phyloP scores from a whole-genome alignment of 441 rosid genomes.

The Geranium incanum region DNA sequence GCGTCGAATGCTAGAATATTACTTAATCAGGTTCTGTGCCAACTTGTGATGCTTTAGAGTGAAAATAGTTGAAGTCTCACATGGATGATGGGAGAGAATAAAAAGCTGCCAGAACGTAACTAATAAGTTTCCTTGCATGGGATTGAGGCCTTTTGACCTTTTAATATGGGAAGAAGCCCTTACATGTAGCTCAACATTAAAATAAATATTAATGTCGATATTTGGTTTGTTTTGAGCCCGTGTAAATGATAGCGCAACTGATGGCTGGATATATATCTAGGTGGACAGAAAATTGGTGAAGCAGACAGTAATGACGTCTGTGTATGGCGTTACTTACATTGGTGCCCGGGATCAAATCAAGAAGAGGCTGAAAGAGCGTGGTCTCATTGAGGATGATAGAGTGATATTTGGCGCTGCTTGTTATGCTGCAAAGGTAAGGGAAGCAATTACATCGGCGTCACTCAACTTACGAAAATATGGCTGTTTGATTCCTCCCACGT shows the following conservation, averaged over 20 bases:
- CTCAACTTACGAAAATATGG: not conserved
- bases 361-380: slow-evolving; percentile 86
- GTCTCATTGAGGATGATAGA: slow-evolving; percentile 43
- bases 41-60: not conserved
- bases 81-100: not conserved
- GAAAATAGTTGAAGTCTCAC: not conserved
- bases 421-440: slow-evolving; percentile 86
- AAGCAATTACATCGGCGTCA: slow-evolving; percentile 9
- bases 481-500: not conserved
- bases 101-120: not conserved
- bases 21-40: slow-evolving; percentile 54
- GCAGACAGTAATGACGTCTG: slow-evolving; percentile 99
- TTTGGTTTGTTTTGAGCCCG: no score
- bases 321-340: slow-evolving; percentile 81
- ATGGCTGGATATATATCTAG: slow-evolving; percentile 36
- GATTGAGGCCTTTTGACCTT: no score
- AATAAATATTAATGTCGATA: no score
- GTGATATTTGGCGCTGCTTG: slow-evolving; percentile 63
- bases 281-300: slow-evolving; percentile 97
- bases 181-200: slow-evolving; percentile 22
- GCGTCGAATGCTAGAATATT: slow-evolving; percentile 56
- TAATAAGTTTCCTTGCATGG: no score
- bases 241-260: no score
- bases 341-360: slow-evolving; percentile 96
- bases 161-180: not conserved